Conservation (phyloP, 2,329 filamentous ascomycete species). For the Corynespora cassiicola region DNA sequence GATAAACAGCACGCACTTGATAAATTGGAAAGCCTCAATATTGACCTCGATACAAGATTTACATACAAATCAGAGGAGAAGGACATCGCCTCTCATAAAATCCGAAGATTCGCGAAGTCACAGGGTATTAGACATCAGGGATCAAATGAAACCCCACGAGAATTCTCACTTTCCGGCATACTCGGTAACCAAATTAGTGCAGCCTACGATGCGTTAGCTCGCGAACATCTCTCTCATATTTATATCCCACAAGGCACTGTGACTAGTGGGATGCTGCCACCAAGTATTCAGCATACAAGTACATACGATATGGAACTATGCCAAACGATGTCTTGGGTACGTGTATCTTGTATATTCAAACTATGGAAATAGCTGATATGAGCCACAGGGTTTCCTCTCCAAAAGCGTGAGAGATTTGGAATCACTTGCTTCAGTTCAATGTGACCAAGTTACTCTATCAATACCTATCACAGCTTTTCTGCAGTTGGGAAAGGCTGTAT, state of each 20-base stretch:
- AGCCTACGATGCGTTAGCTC: not conserved
- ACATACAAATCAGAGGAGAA: conserved; percentile 4
- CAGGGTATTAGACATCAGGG: not conserved
- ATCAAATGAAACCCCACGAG: no score
- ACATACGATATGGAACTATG: not conserved
- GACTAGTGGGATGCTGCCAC: not conserved
- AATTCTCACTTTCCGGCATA: no score
- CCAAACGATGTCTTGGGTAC: no score
- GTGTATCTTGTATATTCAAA: no score
- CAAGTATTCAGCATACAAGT: not conserved
- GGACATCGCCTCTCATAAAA: conserved; percentile 4
- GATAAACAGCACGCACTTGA: conserved; percentile 3
- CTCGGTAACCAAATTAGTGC: not conserved
- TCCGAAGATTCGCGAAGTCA: not conserved
- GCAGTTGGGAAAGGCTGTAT: not conserved
- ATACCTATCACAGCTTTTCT: not conserved
- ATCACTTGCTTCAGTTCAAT: not conserved
- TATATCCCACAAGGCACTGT: not conserved
- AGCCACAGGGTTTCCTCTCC: not conserved
- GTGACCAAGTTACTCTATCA: not conserved
- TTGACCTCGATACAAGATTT: not conserved
- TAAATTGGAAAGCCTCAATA: not conserved
- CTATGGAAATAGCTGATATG: no score
- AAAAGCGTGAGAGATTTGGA: not conserved
- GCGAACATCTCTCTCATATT: not conserved